Base-by-base conservation (phyloP, 345 rosid genomes). In the Eucalyptus dawsonii region DNA sequence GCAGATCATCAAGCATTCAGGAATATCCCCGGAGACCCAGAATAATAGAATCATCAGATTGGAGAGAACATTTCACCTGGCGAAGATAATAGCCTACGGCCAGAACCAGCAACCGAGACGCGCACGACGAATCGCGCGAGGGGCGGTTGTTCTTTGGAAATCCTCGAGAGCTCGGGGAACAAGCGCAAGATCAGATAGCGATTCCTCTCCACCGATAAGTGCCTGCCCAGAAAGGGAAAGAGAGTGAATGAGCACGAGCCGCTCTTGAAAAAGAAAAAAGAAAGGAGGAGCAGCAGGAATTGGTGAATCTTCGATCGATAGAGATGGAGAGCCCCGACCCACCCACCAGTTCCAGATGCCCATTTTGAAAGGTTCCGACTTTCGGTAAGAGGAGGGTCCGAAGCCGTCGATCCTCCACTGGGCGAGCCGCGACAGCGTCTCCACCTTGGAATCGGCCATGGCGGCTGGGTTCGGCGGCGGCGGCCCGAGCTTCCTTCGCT, bases 281-380 rank as follows among this genome's bases (percentile, higher is more conserved):
- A 49, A 50, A 3, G 10, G 9, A 11, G 45, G 34, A 49, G 67
- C 4, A 6, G 51, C 27, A 16, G 40, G 50, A n/a, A 89, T 31
- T 19, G 65, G 50, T 47, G 56, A 88, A 50, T n/a, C 25, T 56
- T 9, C 9, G 87, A 34, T 8, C 25, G 65, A 14, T 17, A 37
- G 16, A 51, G 29, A 16, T 14, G 31, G 16, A 27, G 65, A 24
- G n/a, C 14, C 29, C 67, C 29, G 6, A 56, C 65, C 65, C 69
- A 9, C 49, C 90, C 91, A 96, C 99, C 99, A 97, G 94, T 95
- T 97, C 99, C 99, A 97, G 90, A 96, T 95, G 88, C 99, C 99
- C 89, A 96, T 92, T 90, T 92, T 95, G 94, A 97, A 97, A 83
- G 99, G 97, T 76, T 97, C 99, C 51, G 99, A 97, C 80, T 95